phyloP scores from a whole-genome alignment of 768 basidiomycete species.

The Agrocybe pediades region DNA sequence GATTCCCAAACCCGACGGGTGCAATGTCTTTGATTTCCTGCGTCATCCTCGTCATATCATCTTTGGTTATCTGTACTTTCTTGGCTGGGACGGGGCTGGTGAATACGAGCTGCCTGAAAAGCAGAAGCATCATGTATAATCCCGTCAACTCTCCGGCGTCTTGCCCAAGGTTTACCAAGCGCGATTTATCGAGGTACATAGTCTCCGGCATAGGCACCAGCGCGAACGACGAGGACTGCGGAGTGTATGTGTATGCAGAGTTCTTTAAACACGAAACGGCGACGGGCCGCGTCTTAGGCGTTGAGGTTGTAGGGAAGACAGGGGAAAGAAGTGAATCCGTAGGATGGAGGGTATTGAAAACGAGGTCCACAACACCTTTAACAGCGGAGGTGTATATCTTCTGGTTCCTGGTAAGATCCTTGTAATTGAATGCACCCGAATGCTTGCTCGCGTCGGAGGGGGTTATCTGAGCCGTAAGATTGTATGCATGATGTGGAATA shows the following conservation, averaged over 20 bases:
- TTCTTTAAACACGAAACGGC: constrained; percentile 18
- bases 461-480: background rate
- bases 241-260: constrained; percentile 18
- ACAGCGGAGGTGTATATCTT: constrained; percentile 59
- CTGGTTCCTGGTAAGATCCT: constrained; percentile 48
- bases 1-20: constrained; percentile 53
- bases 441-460: background rate
- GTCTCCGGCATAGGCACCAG: constrained; percentile 64
- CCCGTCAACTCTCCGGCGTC: constrained; percentile 78
- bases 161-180: constrained; percentile 62
- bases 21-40: constrained; percentile 76
- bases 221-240: constrained; percentile 28
- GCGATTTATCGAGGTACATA: constrained; percentile 74
- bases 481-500: constrained; percentile 45
- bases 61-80: constrained; percentile 46
- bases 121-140: constrained; percentile 78
- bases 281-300: constrained; percentile 26
- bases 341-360: constrained; percentile 52
- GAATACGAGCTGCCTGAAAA: constrained; percentile 74
- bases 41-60: constrained; percentile 62
- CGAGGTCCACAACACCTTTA: constrained; percentile 63
- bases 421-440: constrained; percentile 40
- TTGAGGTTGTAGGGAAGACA: constrained; percentile 21
- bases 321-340: background rate
- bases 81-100: constrained; percentile 38